Conservation (phyloP, 805 yeast genomes). For the Wickerhamiella sorbophila region DNA sequence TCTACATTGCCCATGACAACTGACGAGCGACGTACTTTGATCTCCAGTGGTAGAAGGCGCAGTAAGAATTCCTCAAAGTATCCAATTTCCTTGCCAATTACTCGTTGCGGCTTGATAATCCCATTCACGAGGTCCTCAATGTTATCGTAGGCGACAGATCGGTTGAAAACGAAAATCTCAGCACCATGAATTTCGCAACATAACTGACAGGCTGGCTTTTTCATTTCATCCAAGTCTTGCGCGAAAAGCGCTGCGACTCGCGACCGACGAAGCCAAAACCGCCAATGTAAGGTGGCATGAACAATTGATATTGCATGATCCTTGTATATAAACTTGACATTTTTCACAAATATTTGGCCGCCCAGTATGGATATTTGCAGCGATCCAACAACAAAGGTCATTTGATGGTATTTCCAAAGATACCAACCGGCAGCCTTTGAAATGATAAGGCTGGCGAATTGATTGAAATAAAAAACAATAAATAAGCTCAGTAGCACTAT, state of each 20-base stretch:
- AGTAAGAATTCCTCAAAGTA: constrained; percentile 13
- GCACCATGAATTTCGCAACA: constrained; percentile 53
- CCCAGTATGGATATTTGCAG: constrained; percentile 65
- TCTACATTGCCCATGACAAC: constrained; percentile 64
- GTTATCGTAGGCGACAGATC: constrained; percentile 57
- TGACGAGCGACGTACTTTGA: constrained; percentile 52
- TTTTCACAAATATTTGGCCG: constrained; percentile 68
- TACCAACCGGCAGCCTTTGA: constrained; percentile 37
- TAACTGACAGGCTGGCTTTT: constrained; percentile 10
- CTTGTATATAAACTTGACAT: constrained; percentile 56
- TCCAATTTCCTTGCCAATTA: constrained; percentile 6
- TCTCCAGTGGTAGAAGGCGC: constrained; percentile 43
- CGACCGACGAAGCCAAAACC: constrained; percentile 59
- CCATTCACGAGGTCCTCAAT: constrained; percentile 3
- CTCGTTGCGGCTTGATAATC: constrained; percentile 1
- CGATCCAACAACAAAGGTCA: constrained; percentile 55
- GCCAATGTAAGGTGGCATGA: constrained; percentile 71
- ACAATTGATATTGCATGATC: constrained; percentile 59
- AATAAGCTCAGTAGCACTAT: constrained; percentile 46
- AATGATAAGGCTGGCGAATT: constrained; percentile 48
- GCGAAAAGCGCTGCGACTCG: constrained; percentile 14
- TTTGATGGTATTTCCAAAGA: constrained; percentile 48
- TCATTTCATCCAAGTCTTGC: background rate
- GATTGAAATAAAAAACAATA: constrained; percentile 60
- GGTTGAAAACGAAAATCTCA: constrained; percentile 72